A percentile compares a stretch with the other conserved stretches of the same genome.
phyloP scores from a whole-genome alignment of 83 land plant species.

The Picea mariana region DNA sequence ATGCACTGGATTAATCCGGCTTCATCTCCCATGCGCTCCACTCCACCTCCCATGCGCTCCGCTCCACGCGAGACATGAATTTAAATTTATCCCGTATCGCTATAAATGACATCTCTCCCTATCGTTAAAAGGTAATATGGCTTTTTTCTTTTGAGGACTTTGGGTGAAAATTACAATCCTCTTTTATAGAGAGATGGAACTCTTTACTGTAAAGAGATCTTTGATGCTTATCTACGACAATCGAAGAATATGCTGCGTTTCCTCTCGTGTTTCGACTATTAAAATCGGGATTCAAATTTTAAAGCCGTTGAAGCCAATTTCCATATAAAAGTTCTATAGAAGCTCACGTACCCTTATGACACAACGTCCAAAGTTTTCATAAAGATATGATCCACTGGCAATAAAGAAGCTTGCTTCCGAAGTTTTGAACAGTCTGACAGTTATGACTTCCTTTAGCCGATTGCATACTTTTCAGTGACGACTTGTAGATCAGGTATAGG shows the following conservation, averaged over 20 bases:
- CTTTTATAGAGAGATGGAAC: neutral
- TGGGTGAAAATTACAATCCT: neutral
- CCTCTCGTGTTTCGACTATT: neutral
- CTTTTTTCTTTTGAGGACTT: neutral
- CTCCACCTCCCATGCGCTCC: neutral
- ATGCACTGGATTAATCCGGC: neutral
- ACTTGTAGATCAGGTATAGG: too few relatives aligned
- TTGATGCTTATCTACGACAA: neutral
- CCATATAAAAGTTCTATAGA: neutral
- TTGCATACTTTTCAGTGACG: neutral
- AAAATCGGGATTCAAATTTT: too few relatives aligned
- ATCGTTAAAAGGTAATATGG: neutral
- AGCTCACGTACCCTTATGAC: neutral
- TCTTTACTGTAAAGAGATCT: neutral
- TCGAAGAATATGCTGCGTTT: neutral
- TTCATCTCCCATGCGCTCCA: neutral
- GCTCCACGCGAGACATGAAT: too few relatives aligned
- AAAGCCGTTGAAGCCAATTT: too few relatives aligned
- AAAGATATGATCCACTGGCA: neutral
- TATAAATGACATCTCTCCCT: neutral
- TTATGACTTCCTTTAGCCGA: neutral
- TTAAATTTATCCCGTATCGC: too few relatives aligned
- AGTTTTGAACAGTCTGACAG: slow-evolving; percentile 11
- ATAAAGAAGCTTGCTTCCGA: neutral
- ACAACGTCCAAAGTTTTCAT: neutral